Evolutionary conservation across 495 filamentous ascomycete genomes (phyloP), one percentile per base, ranked within the genome.

Genomic region (Penicillium bovifimosum): DNA sequence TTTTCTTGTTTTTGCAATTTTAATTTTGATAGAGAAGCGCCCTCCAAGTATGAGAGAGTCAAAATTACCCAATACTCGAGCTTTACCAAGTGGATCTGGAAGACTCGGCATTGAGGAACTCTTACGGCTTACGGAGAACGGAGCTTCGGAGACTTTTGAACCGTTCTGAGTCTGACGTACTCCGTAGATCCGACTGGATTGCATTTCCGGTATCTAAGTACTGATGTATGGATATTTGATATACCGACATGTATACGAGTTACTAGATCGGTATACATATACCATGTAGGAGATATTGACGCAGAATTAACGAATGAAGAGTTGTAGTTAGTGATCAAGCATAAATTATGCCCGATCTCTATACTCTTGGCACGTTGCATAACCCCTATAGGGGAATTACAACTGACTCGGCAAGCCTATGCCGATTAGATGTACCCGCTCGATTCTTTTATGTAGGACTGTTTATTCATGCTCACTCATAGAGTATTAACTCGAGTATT

Each of bases 141-240:
- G 60, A 58, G 56, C 20, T 38, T 65, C 62, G 62, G 62, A 58
- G 59, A 54, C 58, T 53, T 58, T 24, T 24, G 20, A 24, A 24
- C 20, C 20, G 20, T 24, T 35, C 9, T 59, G 57, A 57, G n/a
- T n/a, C n/a, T n/a, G n/a, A n/a, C n/a, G n/a, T n/a, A n/a, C n/a
- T n/a, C n/a, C 54, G 57, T 63, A 63, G 53, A 58, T 61, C 61
- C 58, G 58, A 53, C 13, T 58, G 59, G 59, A 59, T 34, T 46
- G 35, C 20, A 54, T 9, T 62, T 56, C 60, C 60, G 48, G 46
- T 24, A 4, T 24, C 2, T 24, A 24, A 24, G 20, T 24, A 24
- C 20, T 24, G 4, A 24, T 24, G 20, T 24, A 4, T 24, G 2
- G 20, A 24, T 24, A 4, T 24, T 24, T 24, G 20, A 24, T 24